Evolutionary conservation across 306 rosid genomes (phyloP).

Genomic region (Cucurbita moschata): DNA sequence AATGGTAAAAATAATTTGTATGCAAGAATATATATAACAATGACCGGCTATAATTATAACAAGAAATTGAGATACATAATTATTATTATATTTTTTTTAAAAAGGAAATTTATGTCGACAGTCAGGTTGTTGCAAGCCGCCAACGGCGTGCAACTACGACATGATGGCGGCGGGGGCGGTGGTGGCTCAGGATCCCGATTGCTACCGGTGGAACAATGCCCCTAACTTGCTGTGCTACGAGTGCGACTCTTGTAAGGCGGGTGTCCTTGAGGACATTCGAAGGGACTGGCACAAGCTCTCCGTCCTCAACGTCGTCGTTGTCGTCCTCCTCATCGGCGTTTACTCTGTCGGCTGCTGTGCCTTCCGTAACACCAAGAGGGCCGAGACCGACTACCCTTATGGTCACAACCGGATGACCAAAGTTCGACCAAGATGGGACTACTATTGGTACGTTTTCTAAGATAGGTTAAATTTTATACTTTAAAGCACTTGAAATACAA

Average conservation of each 20-base stretch:
- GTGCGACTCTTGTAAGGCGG: conserved; percentile 92
- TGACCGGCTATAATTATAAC: no score
- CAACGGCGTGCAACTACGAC: conserved; percentile 58
- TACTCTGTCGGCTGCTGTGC: conserved; percentile 88
- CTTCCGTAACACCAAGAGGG: conserved; percentile 58
- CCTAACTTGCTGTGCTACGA: conserved; percentile 64
- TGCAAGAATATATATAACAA: no score
- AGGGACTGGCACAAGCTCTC: conserved; percentile 83
- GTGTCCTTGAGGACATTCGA: conserved; percentile 60
- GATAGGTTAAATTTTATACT: no score
- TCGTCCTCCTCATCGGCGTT: conserved; percentile 61
- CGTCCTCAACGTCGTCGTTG: conserved; percentile 53
- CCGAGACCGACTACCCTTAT: conserved; percentile 65
- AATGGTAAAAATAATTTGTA: no score
- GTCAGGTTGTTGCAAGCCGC: conserved; percentile 97
- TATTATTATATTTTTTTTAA: no score
- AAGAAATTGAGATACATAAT: no score
- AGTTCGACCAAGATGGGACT: conserved; percentile 90
- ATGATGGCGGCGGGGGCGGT: conserved; percentile 9
- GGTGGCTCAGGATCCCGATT: conserved; percentile 53
- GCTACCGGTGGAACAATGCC: conserved; percentile 72
- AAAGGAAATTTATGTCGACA: conserved; percentile 7
- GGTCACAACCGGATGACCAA: conserved; percentile 64
- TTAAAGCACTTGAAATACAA: no score
- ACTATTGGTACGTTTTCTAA: conserved; percentile 32